phyloP scores from a whole-genome alignment of 306 rosid genomes.

The Castanospermum australe region DNA sequence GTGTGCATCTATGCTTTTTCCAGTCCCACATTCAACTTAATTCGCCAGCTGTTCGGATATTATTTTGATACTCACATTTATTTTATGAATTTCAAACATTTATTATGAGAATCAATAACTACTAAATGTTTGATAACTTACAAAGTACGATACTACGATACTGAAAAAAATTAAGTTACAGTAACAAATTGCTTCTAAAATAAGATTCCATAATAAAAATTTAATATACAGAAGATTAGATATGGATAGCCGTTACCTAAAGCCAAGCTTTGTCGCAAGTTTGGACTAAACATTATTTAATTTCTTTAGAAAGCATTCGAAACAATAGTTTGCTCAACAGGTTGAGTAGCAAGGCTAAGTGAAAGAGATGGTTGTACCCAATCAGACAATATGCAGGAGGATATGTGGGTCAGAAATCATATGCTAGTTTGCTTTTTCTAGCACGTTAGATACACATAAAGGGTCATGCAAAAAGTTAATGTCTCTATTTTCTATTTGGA shows the following conservation, averaged over 20 bases:
- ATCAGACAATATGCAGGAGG: neutral
- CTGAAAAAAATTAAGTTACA: no score
- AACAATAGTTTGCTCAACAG: neutral
- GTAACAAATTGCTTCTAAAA: no score
- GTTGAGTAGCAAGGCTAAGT: neutral
- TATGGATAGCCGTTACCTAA: neutral
- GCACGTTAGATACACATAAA: slow-evolving; percentile 23
- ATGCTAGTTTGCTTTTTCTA: neutral
- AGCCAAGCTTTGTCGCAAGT: neutral
- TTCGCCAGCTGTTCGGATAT: neutral
- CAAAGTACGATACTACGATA: no score
- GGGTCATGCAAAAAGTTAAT: neutral
- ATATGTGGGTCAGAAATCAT: neutral
- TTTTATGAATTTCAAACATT: no score
- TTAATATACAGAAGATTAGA: neutral
- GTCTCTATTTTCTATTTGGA: slow-evolving; percentile 18
- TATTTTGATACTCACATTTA: no score
- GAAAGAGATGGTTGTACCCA: neutral
- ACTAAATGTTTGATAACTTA: no score
- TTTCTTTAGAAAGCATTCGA: neutral
- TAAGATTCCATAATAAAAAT: neutral
- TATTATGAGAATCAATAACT: no score
- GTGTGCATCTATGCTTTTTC: neutral
- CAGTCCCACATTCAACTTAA: neutral
- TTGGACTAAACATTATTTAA: neutral